Conservation (phyloP, 2,329 filamentous ascomycete species). For the Botrytis fabae region DNA sequence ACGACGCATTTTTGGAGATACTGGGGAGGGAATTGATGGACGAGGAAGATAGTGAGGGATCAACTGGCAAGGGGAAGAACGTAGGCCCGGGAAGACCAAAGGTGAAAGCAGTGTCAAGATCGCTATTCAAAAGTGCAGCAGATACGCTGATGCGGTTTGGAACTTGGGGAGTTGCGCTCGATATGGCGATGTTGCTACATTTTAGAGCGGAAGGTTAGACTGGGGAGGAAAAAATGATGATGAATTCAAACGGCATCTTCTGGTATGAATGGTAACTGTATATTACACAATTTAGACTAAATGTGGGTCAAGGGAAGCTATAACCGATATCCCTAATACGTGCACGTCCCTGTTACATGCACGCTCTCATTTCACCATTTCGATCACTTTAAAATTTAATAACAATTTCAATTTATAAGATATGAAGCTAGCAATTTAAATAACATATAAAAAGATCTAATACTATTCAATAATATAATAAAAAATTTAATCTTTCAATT, state of each 20-base stretch:
- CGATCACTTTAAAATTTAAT: too few species aligned
- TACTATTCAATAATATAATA: too few species aligned
- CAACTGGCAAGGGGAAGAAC: background rate
- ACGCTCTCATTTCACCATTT: too few species aligned
- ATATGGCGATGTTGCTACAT: conserved; percentile 32
- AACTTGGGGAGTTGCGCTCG: conserved; percentile 33
- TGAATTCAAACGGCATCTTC: too few species aligned
- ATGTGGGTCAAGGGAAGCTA: background rate
- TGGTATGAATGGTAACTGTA: background rate
- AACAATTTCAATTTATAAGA: too few species aligned
- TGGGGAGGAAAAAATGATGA: background rate
- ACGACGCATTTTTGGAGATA: background rate
- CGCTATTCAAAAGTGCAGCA: conserved; percentile 33
- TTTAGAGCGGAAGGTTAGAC: conserved; percentile 28
- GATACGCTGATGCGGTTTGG: conserved; percentile 32
- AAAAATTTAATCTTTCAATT: too few species aligned
- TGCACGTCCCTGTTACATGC: too few species aligned
- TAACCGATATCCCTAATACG: too few species aligned
- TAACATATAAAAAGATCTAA: too few species aligned
- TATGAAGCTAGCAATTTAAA: too few species aligned
- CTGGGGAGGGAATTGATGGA: background rate
- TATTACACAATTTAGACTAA: background rate
- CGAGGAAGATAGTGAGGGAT: background rate
- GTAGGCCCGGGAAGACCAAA: background rate
- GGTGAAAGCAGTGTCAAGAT: conserved; percentile 18